These are phyloP conservation scores for Apiotrichum porosum DNA, from an alignment of 1,284 basidiomycete species.

Conservation along the genomic window DNA sequence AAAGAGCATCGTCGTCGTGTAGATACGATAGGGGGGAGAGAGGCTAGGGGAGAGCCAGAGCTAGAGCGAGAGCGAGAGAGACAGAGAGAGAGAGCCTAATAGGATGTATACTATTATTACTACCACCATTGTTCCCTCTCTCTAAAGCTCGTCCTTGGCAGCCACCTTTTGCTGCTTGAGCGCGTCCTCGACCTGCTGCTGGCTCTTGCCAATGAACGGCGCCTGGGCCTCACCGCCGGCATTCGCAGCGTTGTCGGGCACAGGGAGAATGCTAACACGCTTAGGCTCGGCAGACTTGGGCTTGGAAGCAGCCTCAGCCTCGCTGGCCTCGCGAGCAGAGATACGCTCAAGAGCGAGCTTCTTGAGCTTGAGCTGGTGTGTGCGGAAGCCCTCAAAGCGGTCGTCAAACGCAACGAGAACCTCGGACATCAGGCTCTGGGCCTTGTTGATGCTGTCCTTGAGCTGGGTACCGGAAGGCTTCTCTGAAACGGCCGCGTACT, in stretches of 20 bases:
- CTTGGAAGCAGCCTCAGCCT: background rate
- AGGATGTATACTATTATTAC: too few species aligned
- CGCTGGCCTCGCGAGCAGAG: slow-evolving; percentile 27
- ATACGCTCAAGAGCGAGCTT: slow-evolving; percentile 33
- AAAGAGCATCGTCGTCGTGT: too few species aligned
- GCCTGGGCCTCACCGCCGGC: slow-evolving; percentile 17
- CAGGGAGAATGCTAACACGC: slow-evolving; percentile 30
- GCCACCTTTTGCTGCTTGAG: slow-evolving; percentile 75
- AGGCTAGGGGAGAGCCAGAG: too few species aligned
- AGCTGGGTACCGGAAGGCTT: slow-evolving; percentile 26
- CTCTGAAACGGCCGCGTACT: slow-evolving; percentile 23
- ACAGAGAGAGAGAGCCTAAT: too few species aligned
- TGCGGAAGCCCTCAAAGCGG: slow-evolving; percentile 31
- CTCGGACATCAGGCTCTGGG: slow-evolving; percentile 16
- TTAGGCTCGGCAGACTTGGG: slow-evolving; percentile 9
- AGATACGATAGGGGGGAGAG: too few species aligned
- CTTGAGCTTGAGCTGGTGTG: slow-evolving; percentile 23
- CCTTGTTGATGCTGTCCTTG: slow-evolving; percentile 17
- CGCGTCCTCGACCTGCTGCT: slow-evolving; percentile 38
- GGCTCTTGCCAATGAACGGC: slow-evolving; percentile 38
- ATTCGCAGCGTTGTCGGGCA: slow-evolving; percentile 8
- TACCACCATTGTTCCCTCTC: too few species aligned
- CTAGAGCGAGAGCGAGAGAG: too few species aligned
- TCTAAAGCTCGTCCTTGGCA: too few species aligned
- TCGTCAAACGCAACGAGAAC: slow-evolving; percentile 35